These are phyloP conservation scores for Pythium dissimile DNA, from an alignment of 352 stramenopile species.

Conservation along the genomic window DNA sequence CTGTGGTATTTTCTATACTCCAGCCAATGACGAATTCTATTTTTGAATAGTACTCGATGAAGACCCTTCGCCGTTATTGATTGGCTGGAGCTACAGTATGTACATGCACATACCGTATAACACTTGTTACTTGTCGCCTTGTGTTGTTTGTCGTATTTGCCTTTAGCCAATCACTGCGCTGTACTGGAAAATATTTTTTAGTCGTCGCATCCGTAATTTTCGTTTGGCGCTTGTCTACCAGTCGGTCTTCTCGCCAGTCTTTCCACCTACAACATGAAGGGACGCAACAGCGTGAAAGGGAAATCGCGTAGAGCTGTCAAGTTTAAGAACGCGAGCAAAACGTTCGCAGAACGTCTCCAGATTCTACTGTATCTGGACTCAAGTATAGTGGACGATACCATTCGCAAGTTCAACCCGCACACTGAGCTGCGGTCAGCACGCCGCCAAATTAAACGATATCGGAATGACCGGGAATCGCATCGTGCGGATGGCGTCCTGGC, in stretches of 20 bases:
- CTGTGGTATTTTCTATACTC: no score
- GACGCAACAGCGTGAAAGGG: not conserved
- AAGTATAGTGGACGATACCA: not conserved
- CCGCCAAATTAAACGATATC: no score
- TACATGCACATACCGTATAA: constrained; percentile 3
- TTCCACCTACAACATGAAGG: no score
- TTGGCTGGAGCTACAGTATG: no score
- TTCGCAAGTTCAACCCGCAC: no score
- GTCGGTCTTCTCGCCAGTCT: not conserved
- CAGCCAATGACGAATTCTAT: no score
- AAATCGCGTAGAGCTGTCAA: not conserved
- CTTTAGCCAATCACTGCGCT: not conserved
- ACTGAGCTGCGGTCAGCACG: no score
- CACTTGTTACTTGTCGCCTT: not conserved
- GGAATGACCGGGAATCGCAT: no score
- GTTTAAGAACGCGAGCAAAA: not conserved
- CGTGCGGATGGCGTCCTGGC: no score
- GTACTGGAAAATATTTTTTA: not conserved
- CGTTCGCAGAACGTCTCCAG: not conserved
- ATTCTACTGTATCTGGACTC: not conserved
- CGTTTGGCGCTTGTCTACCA: not conserved
- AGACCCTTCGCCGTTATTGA: no score
- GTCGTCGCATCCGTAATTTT: not conserved
- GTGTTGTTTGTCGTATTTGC: not conserved
- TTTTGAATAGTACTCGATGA: no score